Conservation (phyloP, 2,329 filamentous ascomycete genomes). For the Colletotrichum abscissum region DNA sequence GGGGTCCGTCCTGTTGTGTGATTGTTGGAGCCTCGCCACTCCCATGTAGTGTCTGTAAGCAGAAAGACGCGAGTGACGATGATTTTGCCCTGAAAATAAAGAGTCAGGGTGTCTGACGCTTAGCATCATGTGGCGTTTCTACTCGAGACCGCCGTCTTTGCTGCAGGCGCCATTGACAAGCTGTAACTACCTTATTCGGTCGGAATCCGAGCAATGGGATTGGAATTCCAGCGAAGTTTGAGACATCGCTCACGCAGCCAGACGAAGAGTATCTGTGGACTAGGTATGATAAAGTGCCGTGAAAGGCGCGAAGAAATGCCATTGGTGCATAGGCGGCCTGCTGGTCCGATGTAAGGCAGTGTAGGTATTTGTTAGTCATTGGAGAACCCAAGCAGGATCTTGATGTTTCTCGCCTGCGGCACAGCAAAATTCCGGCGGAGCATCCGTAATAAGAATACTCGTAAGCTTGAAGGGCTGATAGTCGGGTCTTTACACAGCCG, state of each 20-base stretch:
- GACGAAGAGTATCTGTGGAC: background rate
- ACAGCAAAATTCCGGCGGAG: background rate
- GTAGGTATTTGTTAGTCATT: background rate
- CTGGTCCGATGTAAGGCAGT: no score
- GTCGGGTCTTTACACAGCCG: background rate
- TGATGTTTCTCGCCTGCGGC: background rate
- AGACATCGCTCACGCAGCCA: background rate
- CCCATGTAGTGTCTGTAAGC: background rate
- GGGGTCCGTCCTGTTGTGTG: background rate
- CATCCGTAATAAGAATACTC: background rate
- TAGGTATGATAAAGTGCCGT: background rate
- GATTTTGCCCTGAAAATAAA: background rate
- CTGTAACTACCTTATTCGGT: background rate
- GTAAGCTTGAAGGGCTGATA: background rate
- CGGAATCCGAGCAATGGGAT: background rate
- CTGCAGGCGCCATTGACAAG: background rate
- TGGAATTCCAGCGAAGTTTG: background rate
- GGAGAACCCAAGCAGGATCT: no score
- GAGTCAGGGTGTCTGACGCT: background rate
- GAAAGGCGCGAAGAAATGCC: background rate
- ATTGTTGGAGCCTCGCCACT: background rate
- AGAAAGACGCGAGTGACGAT: no score
- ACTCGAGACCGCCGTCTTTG: background rate
- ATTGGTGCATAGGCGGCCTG: background rate
- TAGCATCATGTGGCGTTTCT: background rate